These are phyloP conservation scores for Cutaneotrichosporon cutaneum DNA, from an alignment of 1,284 basidiomycete species.

Conservation along the genomic window DNA sequence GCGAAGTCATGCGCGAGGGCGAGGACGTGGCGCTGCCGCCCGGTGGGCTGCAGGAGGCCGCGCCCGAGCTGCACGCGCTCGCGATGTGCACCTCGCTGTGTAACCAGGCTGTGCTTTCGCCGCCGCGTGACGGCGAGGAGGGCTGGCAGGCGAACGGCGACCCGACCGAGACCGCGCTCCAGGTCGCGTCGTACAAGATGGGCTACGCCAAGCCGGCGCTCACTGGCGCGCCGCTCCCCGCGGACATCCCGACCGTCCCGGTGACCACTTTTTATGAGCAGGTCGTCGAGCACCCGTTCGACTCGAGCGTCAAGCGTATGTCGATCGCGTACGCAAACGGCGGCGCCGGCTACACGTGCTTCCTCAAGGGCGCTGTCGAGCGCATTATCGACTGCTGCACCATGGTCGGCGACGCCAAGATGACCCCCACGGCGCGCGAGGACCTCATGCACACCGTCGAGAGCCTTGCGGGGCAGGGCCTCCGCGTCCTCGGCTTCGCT, in stretches of 20 bases:
- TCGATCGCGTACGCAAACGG: slow-evolving; percentile 55
- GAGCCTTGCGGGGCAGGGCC: slow-evolving; percentile 61
- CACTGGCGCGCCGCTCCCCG: slow-evolving; percentile 32
- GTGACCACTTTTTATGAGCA: slow-evolving; percentile 48
- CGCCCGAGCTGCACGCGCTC: slow-evolving; percentile 51
- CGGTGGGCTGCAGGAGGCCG: slow-evolving; percentile 27
- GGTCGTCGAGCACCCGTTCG: slow-evolving; percentile 60
- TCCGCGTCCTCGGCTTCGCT: slow-evolving; percentile 56
- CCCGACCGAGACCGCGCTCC: slow-evolving; percentile 66
- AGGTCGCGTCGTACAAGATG: slow-evolving; percentile 62
- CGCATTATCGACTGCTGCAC: slow-evolving; percentile 60
- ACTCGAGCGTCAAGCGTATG: slow-evolving; percentile 66
- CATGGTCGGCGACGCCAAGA: slow-evolving; percentile 40
- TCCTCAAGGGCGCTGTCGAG: slow-evolving; percentile 66
- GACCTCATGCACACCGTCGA: slow-evolving; percentile 57
- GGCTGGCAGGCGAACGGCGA: slow-evolving; percentile 69
- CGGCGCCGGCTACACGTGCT: slow-evolving; percentile 24
- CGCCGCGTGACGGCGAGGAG: slow-evolving; percentile 43
- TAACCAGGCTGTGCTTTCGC: slow-evolving; percentile 56
- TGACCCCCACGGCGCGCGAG: slow-evolving; percentile 43
- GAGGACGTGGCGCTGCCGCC: background rate
- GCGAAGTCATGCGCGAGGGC: slow-evolving; percentile 32
- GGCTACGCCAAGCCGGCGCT: slow-evolving; percentile 53
- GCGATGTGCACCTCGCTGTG: slow-evolving; percentile 55
- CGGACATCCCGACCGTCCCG: background rate